Percentiles rank a stretch among this genome's conserved stretches.
These are phyloP conservation scores for Platanus orientalis DNA, from an alignment of 164 flowering plant species.

Conservation along the genomic window DNA sequence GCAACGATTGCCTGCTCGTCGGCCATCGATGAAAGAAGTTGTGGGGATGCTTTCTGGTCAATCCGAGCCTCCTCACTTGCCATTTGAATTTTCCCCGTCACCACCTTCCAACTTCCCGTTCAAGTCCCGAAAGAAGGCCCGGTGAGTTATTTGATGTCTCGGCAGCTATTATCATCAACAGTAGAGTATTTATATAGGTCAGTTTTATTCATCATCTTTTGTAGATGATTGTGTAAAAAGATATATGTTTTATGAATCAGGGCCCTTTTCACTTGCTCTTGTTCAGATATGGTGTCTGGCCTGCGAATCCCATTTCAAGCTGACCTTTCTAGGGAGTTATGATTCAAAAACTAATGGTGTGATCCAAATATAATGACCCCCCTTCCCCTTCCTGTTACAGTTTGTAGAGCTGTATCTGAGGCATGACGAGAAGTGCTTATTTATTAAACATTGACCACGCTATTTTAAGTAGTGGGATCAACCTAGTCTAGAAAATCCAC, in stretches of 20 bases:
- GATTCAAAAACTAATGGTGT: constrained; percentile 3
- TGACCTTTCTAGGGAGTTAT: constrained; percentile 13
- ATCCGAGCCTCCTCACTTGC: constrained; percentile 68
- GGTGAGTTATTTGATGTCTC: constrained; percentile 40
- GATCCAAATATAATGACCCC: not conserved
- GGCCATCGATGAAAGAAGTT: constrained; percentile 72
- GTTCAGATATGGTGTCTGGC: not conserved
- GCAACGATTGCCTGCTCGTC: constrained; percentile 64
- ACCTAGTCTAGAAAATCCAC: no score
- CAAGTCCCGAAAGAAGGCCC: constrained; percentile 59
- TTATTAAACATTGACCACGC: not conserved
- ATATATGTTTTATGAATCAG: constrained; percentile 8
- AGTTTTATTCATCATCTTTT: constrained; percentile 17
- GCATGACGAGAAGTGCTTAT: not conserved
- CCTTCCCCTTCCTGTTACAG: not conserved
- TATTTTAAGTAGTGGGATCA: not conserved
- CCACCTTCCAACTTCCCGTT: constrained; percentile 67
- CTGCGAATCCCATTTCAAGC: constrained; percentile 8
- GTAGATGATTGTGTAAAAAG: constrained; percentile 21
- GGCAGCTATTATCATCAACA: constrained; percentile 14
- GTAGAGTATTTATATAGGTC: constrained; percentile 19
- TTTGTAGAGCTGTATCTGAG: not conserved
- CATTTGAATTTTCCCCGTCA: constrained; percentile 87
- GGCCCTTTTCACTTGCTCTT: constrained; percentile 2
- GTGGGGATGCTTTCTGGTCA: constrained; percentile 76